Evolutionary conservation across 2,329 filamentous ascomycete genomes (phyloP).

Genomic region (Botrytis aclada): DNA sequence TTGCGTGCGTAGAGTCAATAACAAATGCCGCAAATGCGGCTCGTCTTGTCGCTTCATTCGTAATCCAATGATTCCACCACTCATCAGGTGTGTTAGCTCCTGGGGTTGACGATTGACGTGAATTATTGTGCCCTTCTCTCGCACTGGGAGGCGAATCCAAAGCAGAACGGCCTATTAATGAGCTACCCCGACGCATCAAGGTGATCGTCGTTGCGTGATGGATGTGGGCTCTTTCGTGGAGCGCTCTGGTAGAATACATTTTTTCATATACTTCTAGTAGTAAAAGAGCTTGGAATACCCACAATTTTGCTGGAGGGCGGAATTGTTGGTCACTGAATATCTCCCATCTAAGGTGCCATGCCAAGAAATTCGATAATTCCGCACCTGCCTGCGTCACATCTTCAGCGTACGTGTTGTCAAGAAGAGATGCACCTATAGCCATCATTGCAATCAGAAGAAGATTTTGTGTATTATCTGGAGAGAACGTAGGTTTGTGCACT

Average conservation of each 20-base stretch:
- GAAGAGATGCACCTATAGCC: conserved; percentile 83
- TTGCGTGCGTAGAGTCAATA: conserved; percentile 92
- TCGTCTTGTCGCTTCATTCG: conserved; percentile 83
- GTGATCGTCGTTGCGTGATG: conserved; percentile 95
- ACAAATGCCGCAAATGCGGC: conserved; percentile 93
- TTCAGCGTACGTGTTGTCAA: conserved; percentile 77
- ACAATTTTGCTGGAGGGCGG: conserved; percentile 86
- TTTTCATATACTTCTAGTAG: conserved; percentile 94
- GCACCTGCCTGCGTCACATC: conserved; percentile 73
- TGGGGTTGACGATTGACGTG: conserved; percentile 59
- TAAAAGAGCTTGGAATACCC: conserved; percentile 90
- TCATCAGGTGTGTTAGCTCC: conserved; percentile 74
- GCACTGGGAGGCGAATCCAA: conserved; percentile 79
- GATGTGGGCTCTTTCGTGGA: conserved; percentile 94
- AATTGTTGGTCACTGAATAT: conserved; percentile 91
- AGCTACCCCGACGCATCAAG: conserved; percentile 89
- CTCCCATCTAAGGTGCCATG: conserved; percentile 89
- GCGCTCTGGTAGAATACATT: conserved; percentile 87
- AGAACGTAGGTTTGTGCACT: conserved; percentile 90
- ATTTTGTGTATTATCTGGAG: conserved; percentile 80
- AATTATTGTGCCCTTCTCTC: conserved; percentile 50
- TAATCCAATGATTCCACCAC: conserved; percentile 96
- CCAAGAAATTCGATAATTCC: conserved; percentile 82
- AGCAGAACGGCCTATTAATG: conserved; percentile 80
- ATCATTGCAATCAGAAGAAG: conserved; percentile 85